Evolutionary conservation across 306 rosid species (phyloP).

Genomic region (Dalbergia cochinchinensis): DNA sequence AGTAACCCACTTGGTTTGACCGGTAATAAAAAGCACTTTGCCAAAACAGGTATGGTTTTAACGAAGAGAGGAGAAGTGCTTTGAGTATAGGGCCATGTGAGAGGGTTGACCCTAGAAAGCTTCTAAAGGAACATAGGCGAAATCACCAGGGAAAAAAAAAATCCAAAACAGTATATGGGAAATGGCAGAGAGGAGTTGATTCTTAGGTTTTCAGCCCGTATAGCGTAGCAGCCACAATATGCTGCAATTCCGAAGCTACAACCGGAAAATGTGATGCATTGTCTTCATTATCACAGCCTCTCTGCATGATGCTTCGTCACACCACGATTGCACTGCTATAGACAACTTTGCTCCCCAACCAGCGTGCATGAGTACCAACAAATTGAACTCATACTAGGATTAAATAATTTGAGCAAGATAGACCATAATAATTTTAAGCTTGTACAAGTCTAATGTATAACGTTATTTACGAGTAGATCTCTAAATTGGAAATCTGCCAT

Average conservation of each 20-base stretch:
- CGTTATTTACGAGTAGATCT: constrained; percentile 5
- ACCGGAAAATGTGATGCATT: neutral
- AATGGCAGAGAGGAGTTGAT: neutral
- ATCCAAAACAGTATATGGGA: neutral
- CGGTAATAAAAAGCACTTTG: neutral
- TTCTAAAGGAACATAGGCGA: neutral
- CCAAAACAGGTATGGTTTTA: neutral
- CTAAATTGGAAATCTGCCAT: constrained; percentile 14
- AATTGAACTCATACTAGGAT: neutral
- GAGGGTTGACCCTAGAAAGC: neutral
- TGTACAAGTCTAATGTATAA: constrained; percentile 1
- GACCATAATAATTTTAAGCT: neutral
- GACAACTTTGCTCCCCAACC: neutral
- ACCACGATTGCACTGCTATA: neutral
- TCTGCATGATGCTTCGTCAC: neutral
- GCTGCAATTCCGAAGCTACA: too few relatives aligned
- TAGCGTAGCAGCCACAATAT: neutral
- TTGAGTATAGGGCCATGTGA: neutral
- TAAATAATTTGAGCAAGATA: neutral
- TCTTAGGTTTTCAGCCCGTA: neutral
- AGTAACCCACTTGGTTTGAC: too few relatives aligned
- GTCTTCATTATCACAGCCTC: neutral
- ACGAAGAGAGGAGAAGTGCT: neutral
- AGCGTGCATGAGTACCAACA: neutral
- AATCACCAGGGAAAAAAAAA: neutral